Conservation (phyloP, 805 yeast species). For the Cyberlindnera americana region DNA sequence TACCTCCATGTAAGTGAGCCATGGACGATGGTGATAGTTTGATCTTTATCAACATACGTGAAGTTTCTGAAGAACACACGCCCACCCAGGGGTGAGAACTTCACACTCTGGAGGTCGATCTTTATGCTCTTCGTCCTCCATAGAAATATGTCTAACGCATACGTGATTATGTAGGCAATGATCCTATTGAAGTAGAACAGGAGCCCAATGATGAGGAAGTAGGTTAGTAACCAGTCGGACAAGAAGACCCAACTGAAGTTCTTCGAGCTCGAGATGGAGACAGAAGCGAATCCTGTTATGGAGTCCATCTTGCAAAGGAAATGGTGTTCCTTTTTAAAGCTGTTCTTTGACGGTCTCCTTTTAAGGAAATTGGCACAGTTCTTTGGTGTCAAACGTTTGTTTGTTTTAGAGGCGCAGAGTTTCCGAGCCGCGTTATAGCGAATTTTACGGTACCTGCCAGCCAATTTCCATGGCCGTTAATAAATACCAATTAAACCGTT, state of each 20-base stretch:
- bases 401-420: too few species aligned
- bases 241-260: conserved; percentile 70
- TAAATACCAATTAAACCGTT: too few species aligned
- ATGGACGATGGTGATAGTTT: conserved; percentile 64
- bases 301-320: conserved; percentile 28
- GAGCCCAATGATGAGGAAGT: conserved; percentile 57
- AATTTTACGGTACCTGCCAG: too few species aligned
- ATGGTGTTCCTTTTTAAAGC: too few species aligned
- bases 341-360: too few species aligned
- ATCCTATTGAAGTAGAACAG: conserved; percentile 76
- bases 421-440: too few species aligned
- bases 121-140: conserved; percentile 63
- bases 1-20: conserved; percentile 87
- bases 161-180: conserved; percentile 57
- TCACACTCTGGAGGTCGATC: conserved; percentile 66
- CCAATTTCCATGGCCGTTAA: too few species aligned
- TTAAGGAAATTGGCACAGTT: neutral
- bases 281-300: conserved; percentile 28
- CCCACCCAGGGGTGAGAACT: conserved; percentile 80
- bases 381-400: neutral
- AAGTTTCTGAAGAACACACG: conserved; percentile 74
- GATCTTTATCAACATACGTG: conserved; percentile 68
- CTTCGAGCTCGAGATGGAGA: conserved; percentile 28
- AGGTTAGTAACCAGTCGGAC: conserved; percentile 74
- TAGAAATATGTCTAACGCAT: conserved; percentile 45